phyloP scores from a whole-genome alignment of 352 stramenopile genomes.

The Aphanomyces euteiches region DNA sequence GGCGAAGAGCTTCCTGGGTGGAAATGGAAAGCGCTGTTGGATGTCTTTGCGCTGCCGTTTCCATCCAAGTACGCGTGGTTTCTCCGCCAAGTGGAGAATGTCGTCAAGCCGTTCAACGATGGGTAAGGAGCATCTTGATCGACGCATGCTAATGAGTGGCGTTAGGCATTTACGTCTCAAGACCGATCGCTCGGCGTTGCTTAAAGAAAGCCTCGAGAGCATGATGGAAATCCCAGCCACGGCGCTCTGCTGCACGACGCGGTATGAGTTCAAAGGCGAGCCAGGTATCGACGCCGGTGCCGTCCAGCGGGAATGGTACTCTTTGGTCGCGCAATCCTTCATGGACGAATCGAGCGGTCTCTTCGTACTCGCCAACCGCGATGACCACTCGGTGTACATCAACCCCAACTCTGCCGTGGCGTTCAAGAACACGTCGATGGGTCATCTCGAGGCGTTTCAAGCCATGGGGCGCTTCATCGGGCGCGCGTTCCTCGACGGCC shows the following conservation, averaged over 20 bases:
- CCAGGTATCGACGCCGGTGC: conserved; percentile 71
- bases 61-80: conserved; percentile 82
- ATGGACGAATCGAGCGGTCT: conserved; percentile 62
- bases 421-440: conserved; percentile 31
- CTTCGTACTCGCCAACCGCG: conserved; percentile 69
- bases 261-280: conserved; percentile 84
- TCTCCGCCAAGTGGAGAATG: conserved; percentile 59
- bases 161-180: conserved; percentile 60
- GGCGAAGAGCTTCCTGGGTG: conserved; percentile 52
- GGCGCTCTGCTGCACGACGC: conserved; percentile 71
- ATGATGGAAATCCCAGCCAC: conserved; percentile 65
- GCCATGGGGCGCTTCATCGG: conserved; percentile 65
- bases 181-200: conserved; percentile 66
- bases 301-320: conserved; percentile 64
- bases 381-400: conserved; percentile 43
- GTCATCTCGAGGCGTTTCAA: conserved; percentile 48
- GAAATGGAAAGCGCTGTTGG: conserved; percentile 45
- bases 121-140: conserved; percentile 27
- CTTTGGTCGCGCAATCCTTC: conserved; percentile 65
- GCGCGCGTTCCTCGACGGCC: conserved; percentile 68
- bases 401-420: background rate
- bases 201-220: conserved; percentile 79
- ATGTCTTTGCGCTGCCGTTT: conserved; percentile 44
- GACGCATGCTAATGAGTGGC: no score
- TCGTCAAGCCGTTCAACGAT: conserved; percentile 70